Conservation (phyloP, 169 alveolate species). For the Plasmodium inui region DNA sequence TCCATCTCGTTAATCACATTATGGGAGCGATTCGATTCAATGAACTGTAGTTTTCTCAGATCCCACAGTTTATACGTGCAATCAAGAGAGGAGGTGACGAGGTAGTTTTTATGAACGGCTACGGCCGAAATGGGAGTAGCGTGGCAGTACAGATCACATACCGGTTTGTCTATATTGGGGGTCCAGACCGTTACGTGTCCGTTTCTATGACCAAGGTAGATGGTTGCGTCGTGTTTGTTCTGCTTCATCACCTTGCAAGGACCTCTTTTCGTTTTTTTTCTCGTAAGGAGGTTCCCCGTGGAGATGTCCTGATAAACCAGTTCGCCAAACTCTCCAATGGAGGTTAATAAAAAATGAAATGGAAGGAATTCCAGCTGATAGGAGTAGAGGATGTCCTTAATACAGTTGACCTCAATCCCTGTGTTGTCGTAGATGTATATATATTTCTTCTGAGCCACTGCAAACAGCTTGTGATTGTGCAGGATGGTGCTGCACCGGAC, state of each 20-base stretch:
- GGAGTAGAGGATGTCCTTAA: constrained; percentile 90
- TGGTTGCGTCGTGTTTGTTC: constrained; percentile 92
- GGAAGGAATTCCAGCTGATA: constrained; percentile 93
- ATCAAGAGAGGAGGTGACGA: constrained; percentile 83
- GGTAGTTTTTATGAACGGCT: constrained; percentile 76
- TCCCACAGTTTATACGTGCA: constrained; percentile 95
- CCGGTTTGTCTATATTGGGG: constrained; percentile 91
- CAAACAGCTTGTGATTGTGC: constrained; percentile 94
- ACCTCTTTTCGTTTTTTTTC: constrained; percentile 92
- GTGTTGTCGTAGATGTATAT: constrained; percentile 93
- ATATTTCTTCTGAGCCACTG: constrained; percentile 94
- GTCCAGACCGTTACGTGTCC: constrained; percentile 96
- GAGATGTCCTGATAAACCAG: constrained; percentile 94
- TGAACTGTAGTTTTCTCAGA: constrained; percentile 88
- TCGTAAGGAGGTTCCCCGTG: constrained; percentile 93
- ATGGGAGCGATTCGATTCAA: constrained; percentile 25
- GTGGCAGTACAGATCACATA: constrained; percentile 79
- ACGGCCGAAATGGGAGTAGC: constrained; percentile 81
- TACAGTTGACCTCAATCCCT: constrained; percentile 94
- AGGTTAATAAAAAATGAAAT: constrained; percentile 92
- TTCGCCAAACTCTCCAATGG: constrained; percentile 94
- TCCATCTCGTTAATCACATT: constrained; percentile 61
- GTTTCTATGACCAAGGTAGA: constrained; percentile 92
- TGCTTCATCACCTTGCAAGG: constrained; percentile 91
- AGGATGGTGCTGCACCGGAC: constrained; percentile 83